Evolutionary conservation across 768 basidiomycete species (phyloP), one percentile per base, ranked within the genome.

Genomic region (Xerocomus potaroensis): DNA sequence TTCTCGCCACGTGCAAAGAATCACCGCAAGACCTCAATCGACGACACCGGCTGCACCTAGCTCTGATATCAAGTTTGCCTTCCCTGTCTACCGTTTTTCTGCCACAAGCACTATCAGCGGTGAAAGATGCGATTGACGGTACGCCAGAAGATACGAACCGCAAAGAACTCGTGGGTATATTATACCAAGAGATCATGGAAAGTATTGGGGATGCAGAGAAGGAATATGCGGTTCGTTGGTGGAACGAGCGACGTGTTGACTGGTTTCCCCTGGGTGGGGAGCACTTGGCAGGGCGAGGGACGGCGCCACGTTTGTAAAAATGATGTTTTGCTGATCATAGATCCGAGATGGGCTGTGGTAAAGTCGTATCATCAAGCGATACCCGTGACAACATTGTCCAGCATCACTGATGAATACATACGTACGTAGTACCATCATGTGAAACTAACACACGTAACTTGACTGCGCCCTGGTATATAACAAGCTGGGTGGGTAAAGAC

Each of bases 191-290:
- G 63, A 74, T 91, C 27, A 64, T 78, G 56, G 78, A 80, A 58
- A 73, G 70, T 34, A 76, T 84, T 2, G 84, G 82, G 12, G 85
- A 89, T 59, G 69, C 70, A 34, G 84, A 85, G 68, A 87, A 83
- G 67, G 80, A 78, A 59, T 72, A 72, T 50, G 79, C 67, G 33
- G 75, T 90, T 65, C 69, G 65, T 36, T 91, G 88, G 88, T 91
- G 88, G 88, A 75, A 80, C 59, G 72, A 76, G 45, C 67, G 77
- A 37, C 49, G 53, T 3, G 29, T 22, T 12, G 55, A 60, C 26
- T 67, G 65, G 66, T 50, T n/a, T n/a, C n/a, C n/a, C n/a, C n/a
- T n/a, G n/a, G 39, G 38, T 2, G 23, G 18, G 11, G 27, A 34
- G 11, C 39, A 29, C 16, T 32, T 15, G 15, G 43, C 12, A 36